These are phyloP conservation scores for Akanthomyces lecanii DNA, from an alignment of 2,329 filamentous ascomycete species.

Conservation along the genomic window DNA sequence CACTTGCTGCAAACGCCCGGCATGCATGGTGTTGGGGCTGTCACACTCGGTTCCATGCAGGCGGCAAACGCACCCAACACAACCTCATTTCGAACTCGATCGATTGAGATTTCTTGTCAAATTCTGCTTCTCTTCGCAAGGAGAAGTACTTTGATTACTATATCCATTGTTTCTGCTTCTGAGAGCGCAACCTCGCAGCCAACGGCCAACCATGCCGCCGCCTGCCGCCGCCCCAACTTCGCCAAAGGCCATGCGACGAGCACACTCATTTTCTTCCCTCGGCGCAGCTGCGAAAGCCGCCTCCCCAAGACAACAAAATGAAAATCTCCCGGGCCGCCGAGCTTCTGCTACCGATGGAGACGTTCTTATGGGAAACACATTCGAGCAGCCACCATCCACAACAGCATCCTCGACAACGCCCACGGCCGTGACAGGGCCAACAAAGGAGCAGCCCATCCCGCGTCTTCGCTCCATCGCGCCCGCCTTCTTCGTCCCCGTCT, in stretches of 20 bases:
- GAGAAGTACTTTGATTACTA: too few species aligned
- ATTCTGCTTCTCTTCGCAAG: too few species aligned
- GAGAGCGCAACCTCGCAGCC: not conserved
- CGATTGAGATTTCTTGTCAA: too few species aligned
- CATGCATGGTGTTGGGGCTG: not conserved
- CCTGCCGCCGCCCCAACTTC: not conserved
- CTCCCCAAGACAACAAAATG: not conserved
- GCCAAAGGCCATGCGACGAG: not conserved
- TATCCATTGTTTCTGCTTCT: not conserved
- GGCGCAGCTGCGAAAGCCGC: not conserved
- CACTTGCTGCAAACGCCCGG: not conserved
- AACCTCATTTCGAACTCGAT: not conserved
- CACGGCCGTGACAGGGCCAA: not conserved
- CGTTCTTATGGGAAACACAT: not conserved
- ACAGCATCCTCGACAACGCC: not conserved
- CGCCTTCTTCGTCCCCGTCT: conserved; percentile 34
- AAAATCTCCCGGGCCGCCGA: not conserved
- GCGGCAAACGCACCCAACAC: not conserved
- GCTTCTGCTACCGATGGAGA: not conserved
- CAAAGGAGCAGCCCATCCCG: conserved; percentile 20
- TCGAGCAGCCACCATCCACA: not conserved
- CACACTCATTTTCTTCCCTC: not conserved
- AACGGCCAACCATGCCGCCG: not conserved
- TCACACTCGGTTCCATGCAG: not conserved
- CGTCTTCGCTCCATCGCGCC: conserved; percentile 24